Evolutionary conservation across 352 stramenopile species (phyloP).

Genomic region (Nothophytophthora sp.): DNA sequence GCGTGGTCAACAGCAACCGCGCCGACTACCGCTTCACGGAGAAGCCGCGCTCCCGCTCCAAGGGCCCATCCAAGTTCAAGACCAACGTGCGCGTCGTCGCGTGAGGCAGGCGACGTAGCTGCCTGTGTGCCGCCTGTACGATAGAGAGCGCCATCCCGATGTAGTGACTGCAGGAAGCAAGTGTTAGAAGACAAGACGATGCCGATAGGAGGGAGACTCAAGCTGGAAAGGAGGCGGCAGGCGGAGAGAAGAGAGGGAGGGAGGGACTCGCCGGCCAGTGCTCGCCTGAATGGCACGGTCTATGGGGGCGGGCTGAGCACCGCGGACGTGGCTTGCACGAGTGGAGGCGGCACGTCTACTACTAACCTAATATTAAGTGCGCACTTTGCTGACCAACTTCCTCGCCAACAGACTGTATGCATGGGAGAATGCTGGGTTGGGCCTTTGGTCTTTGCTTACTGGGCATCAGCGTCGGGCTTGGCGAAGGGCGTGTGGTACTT

Average conservation of each 20-base stretch:
- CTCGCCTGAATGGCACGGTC: too few species aligned
- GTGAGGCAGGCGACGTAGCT: constrained; percentile 15
- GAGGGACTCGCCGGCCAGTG: too few species aligned
- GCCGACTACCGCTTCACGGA: constrained; percentile 76
- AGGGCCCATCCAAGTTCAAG: constrained; percentile 56
- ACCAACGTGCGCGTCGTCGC: constrained; percentile 66
- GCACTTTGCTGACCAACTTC: too few species aligned
- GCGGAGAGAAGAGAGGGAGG: too few species aligned
- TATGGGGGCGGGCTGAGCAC: too few species aligned
- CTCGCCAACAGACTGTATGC: constrained; percentile 44
- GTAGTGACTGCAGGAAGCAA: constrained; percentile 4
- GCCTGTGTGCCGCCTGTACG: constrained; percentile 20
- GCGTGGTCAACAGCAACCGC: constrained; percentile 79
- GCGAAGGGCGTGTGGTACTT: constrained; percentile 38
- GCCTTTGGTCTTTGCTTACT: constrained; percentile 11
- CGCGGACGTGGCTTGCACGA: too few species aligned
- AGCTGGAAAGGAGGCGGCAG: too few species aligned
- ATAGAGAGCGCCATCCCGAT: constrained; percentile 18
- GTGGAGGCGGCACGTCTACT: too few species aligned
- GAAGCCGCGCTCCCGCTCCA: constrained; percentile 49
- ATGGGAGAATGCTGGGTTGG: constrained; percentile 10
- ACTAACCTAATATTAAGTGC: too few species aligned
- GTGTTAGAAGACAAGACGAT: too few species aligned
- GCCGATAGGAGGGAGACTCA: constrained; percentile 7
- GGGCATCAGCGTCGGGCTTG: constrained; percentile 14